Evolutionary conservation across 805 yeast species (phyloP).

Genomic region (Kuraishia hungarica): DNA sequence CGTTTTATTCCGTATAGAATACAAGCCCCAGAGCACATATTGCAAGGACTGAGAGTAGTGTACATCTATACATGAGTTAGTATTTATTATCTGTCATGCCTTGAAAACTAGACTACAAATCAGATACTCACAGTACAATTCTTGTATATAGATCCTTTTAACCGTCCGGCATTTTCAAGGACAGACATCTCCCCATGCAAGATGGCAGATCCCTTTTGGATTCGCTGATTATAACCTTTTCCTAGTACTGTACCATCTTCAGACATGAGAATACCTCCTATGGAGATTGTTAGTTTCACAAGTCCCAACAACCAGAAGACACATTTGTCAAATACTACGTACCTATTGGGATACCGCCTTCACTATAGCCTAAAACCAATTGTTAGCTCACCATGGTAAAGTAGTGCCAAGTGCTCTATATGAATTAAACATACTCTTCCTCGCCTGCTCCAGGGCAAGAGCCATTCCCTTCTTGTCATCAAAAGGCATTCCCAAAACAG

Average conservation of each 20-base stretch:
- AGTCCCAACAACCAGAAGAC: too few species aligned
- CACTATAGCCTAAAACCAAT: constrained; percentile 44
- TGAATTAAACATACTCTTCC: constrained; percentile 32
- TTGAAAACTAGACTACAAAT: too few species aligned
- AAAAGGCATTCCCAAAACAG: constrained; percentile 29
- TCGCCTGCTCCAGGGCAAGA: constrained; percentile 68
- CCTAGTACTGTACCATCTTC: constrained; percentile 79
- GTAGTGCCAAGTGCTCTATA: not conserved
- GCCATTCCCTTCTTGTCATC: constrained; percentile 61
- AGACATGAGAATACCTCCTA: constrained; percentile 62
- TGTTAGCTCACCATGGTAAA: constrained; percentile 2
- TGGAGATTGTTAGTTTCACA: not conserved
- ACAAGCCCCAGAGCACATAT: constrained; percentile 94
- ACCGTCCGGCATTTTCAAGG: constrained; percentile 84
- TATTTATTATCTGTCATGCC: not conserved
- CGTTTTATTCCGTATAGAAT: constrained; percentile 81
- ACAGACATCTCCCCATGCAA: constrained; percentile 91
- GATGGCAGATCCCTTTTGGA: constrained; percentile 77
- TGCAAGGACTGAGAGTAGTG: constrained; percentile 88
- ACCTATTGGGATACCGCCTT: constrained; percentile 89
- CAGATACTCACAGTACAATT: constrained; percentile 49
- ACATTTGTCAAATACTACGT: constrained; percentile 9
- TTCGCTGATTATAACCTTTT: constrained; percentile 82
- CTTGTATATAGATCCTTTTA: constrained; percentile 71
- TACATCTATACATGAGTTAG: constrained; percentile 36